A percentile compares a stretch with the other conserved stretches of the same genome.
Conservation (phyloP, 768 basidiomycete genomes). For the Neoboletus magnificus region DNA sequence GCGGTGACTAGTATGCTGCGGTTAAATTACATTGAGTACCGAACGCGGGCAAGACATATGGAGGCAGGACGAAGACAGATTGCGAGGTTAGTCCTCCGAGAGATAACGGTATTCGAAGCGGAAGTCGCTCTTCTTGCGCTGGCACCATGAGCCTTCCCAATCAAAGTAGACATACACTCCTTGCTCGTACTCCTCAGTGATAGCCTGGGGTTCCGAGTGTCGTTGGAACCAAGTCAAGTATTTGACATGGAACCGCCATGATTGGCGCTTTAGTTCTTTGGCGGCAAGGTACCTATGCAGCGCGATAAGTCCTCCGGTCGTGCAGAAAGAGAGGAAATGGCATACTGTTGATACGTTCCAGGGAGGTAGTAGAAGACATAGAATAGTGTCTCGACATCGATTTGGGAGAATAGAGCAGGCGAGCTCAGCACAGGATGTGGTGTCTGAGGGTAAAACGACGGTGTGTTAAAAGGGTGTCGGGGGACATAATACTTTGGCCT, state of each 20-base stretch:
- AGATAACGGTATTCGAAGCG: constrained; percentile 95
- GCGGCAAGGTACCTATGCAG: constrained; percentile 82
- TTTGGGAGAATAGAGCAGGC: constrained; percentile 79
- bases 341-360: constrained; percentile 94
- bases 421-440: constrained; percentile 79
- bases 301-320: neutral
- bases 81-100: constrained; percentile 61
- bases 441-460: constrained; percentile 90
- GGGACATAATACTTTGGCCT: constrained; percentile 98
- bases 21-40: constrained; percentile 27
- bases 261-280: constrained; percentile 94
- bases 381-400: constrained; percentile 96
- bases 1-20: constrained; percentile 16
- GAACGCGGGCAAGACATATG: constrained; percentile 10
- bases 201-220: constrained; percentile 95
- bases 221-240: constrained; percentile 99
- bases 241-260: constrained; percentile 99
- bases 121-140: constrained; percentile 97
- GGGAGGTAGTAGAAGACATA: constrained; percentile 98
- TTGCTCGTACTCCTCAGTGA: constrained; percentile 99
- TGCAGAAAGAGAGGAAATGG: neutral
- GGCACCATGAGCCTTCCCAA: constrained; percentile 99
- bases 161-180: constrained; percentile 99
- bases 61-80: constrained; percentile 1
- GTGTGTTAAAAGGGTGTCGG: constrained; percentile 86